Base-by-base conservation (phyloP, 2,329 filamentous ascomycete genomes). In the Chaetomium strumarium region DNA sequence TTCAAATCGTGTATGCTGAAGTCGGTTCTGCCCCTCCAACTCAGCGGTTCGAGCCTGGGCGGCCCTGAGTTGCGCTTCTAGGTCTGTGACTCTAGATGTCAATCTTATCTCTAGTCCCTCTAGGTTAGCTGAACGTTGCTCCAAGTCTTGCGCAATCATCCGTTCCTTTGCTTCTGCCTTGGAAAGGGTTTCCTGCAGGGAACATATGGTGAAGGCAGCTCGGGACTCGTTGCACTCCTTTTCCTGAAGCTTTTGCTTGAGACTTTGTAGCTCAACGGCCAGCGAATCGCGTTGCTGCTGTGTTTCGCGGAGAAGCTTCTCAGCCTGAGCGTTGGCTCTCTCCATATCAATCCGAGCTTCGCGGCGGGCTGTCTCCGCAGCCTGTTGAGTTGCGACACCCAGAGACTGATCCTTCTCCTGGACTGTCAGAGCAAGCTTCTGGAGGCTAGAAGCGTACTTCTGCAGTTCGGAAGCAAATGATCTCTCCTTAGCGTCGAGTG, bases 331-430 rank as follows among this genome's bases (percentile, higher is more conserved):
- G 17, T 64, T 55, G 16, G 67, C 51, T 11, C 52, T 55, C 17
- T 62, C 57, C 36, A 68, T 56, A 16, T 60, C 62, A n/a, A 51
- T 44, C n/a, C 64, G 60, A n/a, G 67, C 65, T 53, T 71, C 63
- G 9, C 51, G 56, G 1, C 65, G 64, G 19, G 67, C 68, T 13
- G 58, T 55, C 30, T 67, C 56, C 1, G 64, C 51, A 13, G 68
- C 66, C 30, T 63, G 50, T 1, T 66, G 56, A 19, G 51, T 50
- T 7, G 41, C 51, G 13, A 13, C 19, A 11, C 17, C 52, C 57
- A 54, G 16, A n/a, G 52, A 31, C 42, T 49, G 33, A 16, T 67
- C 48, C 51, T 51, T 52, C 12, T 62, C 52, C 10, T 58, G 43
- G 9, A 65, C n/a, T 19, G 53, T 17, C 12, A 57, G 53, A 6